Conservation (phyloP, 345 rosid genomes). For the Hypericum perforatum region DNA sequence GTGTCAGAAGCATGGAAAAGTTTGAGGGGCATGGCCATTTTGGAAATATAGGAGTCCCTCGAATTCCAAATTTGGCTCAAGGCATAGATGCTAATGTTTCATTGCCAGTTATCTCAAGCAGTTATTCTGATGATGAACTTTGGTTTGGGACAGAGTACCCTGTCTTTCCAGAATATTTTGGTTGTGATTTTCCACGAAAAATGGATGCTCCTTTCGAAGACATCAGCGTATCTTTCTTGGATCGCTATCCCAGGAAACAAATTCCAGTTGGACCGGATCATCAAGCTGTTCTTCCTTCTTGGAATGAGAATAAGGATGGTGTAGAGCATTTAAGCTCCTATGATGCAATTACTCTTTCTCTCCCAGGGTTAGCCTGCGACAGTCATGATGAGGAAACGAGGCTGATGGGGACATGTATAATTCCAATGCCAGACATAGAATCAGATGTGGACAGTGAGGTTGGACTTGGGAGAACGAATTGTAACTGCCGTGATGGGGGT, state of each 20-base stretch:
- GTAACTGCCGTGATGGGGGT: slow-evolving; percentile 46
- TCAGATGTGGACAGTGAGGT: slow-evolving; percentile 12
- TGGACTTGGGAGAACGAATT: slow-evolving; percentile 30
- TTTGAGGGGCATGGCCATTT: slow-evolving; percentile 18
- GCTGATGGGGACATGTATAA: slow-evolving; percentile 42
- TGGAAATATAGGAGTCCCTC: slow-evolving; percentile 20
- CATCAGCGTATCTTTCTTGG: slow-evolving; percentile 1
- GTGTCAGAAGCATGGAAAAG: slow-evolving; percentile 17
- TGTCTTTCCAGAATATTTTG: slow-evolving; percentile 24
- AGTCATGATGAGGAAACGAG: slow-evolving; percentile 16
- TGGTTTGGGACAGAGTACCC: slow-evolving; percentile 18
- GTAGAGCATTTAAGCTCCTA: slow-evolving; percentile 8
- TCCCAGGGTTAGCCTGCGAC: no score
- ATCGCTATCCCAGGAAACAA: slow-evolving; percentile 10
- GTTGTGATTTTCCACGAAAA: slow-evolving; percentile 17
- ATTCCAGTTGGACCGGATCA: slow-evolving; percentile 21
- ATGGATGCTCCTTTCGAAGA: neutral
- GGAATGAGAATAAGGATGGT: slow-evolving; percentile 9
- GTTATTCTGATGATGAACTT: slow-evolving; percentile 24
- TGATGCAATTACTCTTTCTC: neutral
- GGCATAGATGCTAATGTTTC: neutral
- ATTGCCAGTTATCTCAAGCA: slow-evolving; percentile 15
- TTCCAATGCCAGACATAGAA: slow-evolving; percentile 44
- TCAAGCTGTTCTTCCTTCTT: slow-evolving; percentile 18
- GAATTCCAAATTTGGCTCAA: slow-evolving; percentile 19